These are phyloP conservation scores for Talaromyces ruber DNA, from an alignment of 495 filamentous ascomycete genomes.

Conservation along the genomic window DNA sequence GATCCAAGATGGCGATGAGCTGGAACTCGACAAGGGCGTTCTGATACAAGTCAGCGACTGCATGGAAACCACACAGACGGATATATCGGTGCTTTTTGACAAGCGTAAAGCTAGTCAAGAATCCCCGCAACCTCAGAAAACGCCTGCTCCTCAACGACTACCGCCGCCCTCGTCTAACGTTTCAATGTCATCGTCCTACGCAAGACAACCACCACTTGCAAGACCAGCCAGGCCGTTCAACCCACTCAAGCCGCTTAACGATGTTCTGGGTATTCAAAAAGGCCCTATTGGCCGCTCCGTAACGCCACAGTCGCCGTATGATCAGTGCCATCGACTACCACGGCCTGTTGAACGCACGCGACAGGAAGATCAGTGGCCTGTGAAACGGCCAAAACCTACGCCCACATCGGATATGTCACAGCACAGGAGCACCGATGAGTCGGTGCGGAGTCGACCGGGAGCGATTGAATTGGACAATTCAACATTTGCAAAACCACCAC, in stretches of 20 bases:
- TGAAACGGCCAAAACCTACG: constrained; percentile 40
- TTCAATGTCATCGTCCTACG: constrained; percentile 16
- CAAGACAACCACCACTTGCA: constrained; percentile 19
- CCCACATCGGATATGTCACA: background rate
- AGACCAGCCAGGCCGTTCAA: constrained; percentile 39
- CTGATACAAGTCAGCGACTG: constrained; percentile 73
- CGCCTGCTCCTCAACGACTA: constrained; percentile 3
- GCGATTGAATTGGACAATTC: constrained; percentile 9
- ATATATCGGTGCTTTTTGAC: constrained; percentile 63
- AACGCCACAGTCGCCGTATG: constrained; percentile 40
- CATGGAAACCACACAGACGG: constrained; percentile 63
- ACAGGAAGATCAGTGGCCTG: constrained; percentile 22
- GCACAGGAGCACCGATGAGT: constrained; percentile 1
- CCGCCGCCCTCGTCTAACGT: constrained; percentile 15
- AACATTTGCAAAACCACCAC: background rate
- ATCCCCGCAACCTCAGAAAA: constrained; percentile 1
- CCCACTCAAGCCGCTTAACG: constrained; percentile 45
- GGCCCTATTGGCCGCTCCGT: constrained; percentile 35
- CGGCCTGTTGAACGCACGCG: constrained; percentile 7
- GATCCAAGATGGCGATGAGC: constrained; percentile 68
- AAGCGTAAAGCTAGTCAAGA: constrained; percentile 37
- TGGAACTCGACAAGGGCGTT: constrained; percentile 67
- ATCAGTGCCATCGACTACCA: constrained; percentile 20
- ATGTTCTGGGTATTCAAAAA: constrained; percentile 47
- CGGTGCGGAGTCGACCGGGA: constrained; percentile 2